Conservation (phyloP, 257 asterid species). For the Perilla frutescens region DNA sequence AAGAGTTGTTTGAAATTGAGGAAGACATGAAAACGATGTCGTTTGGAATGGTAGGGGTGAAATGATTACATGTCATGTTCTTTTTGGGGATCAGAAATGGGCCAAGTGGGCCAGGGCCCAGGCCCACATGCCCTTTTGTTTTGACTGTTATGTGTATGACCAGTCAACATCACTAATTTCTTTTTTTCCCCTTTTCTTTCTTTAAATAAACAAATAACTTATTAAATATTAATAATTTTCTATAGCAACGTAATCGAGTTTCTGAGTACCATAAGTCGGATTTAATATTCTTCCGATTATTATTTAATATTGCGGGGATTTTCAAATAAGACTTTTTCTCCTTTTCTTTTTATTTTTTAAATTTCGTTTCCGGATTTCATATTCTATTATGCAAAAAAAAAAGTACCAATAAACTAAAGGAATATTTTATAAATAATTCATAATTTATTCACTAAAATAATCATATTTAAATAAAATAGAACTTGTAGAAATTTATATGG, state of each 20-base stretch:
- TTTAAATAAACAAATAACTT: background rate
- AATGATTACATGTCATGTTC: slow-evolving; percentile 40
- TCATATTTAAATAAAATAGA: too few relatives aligned
- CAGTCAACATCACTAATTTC: slow-evolving; percentile 32
- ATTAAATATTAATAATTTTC: background rate
- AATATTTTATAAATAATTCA: too few relatives aligned
- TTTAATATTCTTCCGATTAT: too few relatives aligned
- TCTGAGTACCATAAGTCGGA: too few relatives aligned
- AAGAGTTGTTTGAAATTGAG: background rate
- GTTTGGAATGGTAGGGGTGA: background rate
- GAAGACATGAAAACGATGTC: slow-evolving; percentile 7
- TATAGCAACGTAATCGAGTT: background rate
- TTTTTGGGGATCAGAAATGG: slow-evolving; percentile 36
- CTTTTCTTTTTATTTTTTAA: too few relatives aligned
- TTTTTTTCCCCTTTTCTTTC: background rate
- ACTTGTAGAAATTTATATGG: too few relatives aligned
- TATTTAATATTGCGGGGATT: too few relatives aligned
- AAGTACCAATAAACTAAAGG: too few relatives aligned
- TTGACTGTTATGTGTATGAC: slow-evolving; percentile 38
- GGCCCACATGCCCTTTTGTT: slow-evolving; percentile 36
- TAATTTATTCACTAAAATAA: too few relatives aligned
- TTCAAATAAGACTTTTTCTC: too few relatives aligned
- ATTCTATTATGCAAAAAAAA: too few relatives aligned
- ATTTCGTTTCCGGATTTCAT: too few relatives aligned
- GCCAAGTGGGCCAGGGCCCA: slow-evolving; percentile 34